phyloP scores from a whole-genome alignment of 163 green algal species.

The Volvox carteri region DNA sequence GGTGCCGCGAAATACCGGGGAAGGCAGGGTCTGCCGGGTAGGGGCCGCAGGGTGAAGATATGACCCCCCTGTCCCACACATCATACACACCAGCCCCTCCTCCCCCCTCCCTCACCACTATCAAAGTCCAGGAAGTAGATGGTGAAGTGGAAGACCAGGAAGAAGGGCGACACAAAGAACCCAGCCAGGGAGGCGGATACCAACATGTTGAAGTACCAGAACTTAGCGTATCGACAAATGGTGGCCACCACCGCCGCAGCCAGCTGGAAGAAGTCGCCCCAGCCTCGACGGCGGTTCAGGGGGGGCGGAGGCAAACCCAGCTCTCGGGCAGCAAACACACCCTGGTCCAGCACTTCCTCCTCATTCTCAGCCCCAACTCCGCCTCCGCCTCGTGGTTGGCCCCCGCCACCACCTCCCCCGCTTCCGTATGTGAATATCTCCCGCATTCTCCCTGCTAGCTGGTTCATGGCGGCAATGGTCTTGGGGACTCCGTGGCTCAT shows the following conservation, averaged over 20 bases:
- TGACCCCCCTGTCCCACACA: too few species aligned
- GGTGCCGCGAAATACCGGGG: too few species aligned
- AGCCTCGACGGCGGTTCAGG: not conserved
- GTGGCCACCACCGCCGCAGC: not conserved
- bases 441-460: not conserved
- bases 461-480: not conserved
- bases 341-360: not conserved
- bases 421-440: not conserved
- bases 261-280: not conserved
- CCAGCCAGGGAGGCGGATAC: constrained; percentile 30
- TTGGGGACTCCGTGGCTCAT: constrained; percentile 17
- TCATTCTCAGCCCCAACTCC: not conserved
- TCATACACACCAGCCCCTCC: too few species aligned
- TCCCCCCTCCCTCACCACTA: constrained; percentile 23
- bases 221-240: constrained; percentile 32
- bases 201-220: constrained; percentile 59
- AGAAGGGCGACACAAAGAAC: constrained; percentile 55
- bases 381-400: not conserved
- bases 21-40: too few species aligned
- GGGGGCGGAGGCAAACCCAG: constrained; percentile 17
- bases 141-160: constrained; percentile 57
- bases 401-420: not conserved
- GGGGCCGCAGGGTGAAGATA: too few species aligned
- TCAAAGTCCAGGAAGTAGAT: constrained; percentile 58
- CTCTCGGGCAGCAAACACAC: not conserved